Evolutionary conservation across 2,329 filamentous ascomycete species (phyloP).

Genomic region (Venturia carpophila): DNA sequence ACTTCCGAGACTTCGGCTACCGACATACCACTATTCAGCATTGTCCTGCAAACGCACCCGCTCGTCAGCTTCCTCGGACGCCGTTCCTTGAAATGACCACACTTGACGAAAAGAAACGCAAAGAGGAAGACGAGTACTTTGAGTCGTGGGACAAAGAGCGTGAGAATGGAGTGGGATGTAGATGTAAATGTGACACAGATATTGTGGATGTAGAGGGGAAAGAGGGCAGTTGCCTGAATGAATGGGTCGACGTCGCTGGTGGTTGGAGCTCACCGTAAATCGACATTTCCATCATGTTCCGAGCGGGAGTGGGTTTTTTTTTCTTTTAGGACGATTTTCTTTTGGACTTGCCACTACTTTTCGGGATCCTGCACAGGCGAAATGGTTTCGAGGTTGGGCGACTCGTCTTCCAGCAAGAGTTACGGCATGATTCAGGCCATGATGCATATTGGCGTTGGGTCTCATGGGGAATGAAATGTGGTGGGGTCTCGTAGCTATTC

Average conservation of each 20-base stretch:
- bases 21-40: constrained; percentile 98
- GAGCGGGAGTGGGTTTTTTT: not conserved
- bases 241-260: constrained; percentile 96
- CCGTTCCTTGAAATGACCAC: constrained; percentile 80
- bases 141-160: constrained; percentile 76
- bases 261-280: constrained; percentile 67
- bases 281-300: not conserved
- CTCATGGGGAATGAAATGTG: not conserved
- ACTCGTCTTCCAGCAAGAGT: not conserved
- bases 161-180: constrained; percentile 94
- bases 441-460: constrained; percentile 7
- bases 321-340: not conserved
- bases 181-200: constrained; percentile 94
- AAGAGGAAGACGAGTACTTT: constrained; percentile 96
- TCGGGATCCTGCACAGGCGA: not conserved
- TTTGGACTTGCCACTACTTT: not conserved
- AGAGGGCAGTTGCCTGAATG: constrained; percentile 84
- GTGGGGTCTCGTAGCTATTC: not conserved
- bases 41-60: constrained; percentile 90
- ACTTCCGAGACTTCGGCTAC: constrained; percentile 98
- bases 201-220: constrained; percentile 97
- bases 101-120: constrained; percentile 69
- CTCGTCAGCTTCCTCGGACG: constrained; percentile 70
- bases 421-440: not conserved
- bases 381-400: not conserved